A percentile compares a stretch with the other conserved stretches of the same genome.
These are phyloP conservation scores for Sporothrix mexicana DNA, from an alignment of 2,329 filamentous ascomycete genomes.

Conservation along the genomic window DNA sequence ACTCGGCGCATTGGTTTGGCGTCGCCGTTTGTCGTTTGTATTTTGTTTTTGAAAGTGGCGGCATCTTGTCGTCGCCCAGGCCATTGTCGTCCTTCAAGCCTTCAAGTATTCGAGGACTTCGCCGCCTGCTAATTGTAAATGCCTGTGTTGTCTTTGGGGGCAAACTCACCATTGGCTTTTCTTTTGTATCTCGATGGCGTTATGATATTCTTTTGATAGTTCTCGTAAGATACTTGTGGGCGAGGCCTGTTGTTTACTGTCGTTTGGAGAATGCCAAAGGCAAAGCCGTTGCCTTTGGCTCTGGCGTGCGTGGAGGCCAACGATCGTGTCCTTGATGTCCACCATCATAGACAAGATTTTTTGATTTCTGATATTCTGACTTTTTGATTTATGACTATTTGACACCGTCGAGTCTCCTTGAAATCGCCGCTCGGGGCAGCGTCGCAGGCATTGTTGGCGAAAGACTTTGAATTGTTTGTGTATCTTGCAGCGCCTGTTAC, in stretches of 20 bases:
- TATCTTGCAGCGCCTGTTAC: slow-evolving; percentile 19
- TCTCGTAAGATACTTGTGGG: slow-evolving; percentile 20
- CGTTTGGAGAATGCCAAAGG: slow-evolving; percentile 21
- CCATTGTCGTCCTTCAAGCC: slow-evolving; percentile 13
- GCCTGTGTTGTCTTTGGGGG: slow-evolving; percentile 17
- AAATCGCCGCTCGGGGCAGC: slow-evolving; percentile 14
- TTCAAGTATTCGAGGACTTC: slow-evolving; percentile 20
- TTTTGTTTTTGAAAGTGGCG: slow-evolving; percentile 16
- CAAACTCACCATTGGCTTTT: slow-evolving; percentile 12
- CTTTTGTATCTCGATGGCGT: slow-evolving; percentile 21
- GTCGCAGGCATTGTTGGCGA: slow-evolving; percentile 16
- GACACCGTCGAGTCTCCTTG: slow-evolving; percentile 16
- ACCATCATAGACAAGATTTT: slow-evolving; percentile 17
- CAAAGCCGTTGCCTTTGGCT: slow-evolving; percentile 24
- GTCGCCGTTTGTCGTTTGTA: slow-evolving; percentile 15
- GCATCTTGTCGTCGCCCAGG: slow-evolving; percentile 16
- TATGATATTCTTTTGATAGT: slow-evolving; percentile 24
- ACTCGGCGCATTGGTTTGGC: slow-evolving; percentile 12
- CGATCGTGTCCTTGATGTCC: slow-evolving; percentile 24
- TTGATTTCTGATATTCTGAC: slow-evolving; percentile 20
- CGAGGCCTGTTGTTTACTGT: slow-evolving; percentile 23
- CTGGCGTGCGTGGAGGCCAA: slow-evolving; percentile 22
- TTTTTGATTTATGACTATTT: slow-evolving; percentile 18
- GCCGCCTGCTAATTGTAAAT: slow-evolving; percentile 21
- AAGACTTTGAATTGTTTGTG: slow-evolving; percentile 21